A percentile compares a stretch with the other conserved stretches of the same genome.
Evolutionary conservation across 2,329 filamentous ascomycete genomes (phyloP).

Genomic region (Apiospora arundinis): DNA sequence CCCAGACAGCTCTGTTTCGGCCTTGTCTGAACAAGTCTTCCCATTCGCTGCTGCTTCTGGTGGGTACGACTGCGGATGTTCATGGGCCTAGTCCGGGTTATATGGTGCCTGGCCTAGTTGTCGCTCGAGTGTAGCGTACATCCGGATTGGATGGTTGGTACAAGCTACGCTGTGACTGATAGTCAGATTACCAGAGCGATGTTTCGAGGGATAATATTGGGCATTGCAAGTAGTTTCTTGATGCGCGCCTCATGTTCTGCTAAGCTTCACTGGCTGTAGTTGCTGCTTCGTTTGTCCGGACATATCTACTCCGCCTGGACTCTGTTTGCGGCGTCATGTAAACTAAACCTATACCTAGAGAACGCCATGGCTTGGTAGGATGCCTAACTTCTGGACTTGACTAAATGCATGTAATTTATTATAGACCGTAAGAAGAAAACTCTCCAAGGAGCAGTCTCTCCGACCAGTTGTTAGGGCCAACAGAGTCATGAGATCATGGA

Average conservation of each 20-base stretch:
- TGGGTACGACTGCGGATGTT: not conserved
- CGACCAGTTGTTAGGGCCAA: not conserved
- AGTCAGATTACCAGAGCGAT: not conserved
- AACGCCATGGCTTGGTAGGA: slow-evolving; percentile 8
- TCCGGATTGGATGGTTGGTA: not conserved
- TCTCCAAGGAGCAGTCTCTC: not conserved
- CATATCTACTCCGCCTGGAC: not conserved
- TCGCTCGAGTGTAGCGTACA: not conserved
- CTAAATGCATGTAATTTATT: not conserved
- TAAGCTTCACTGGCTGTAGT: not conserved
- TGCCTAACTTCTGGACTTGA: no score
- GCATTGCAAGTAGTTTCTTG: not conserved
- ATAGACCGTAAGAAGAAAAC: not conserved
- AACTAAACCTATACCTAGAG: not conserved
- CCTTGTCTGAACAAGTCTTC: not conserved
- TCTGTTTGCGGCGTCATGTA: not conserved
- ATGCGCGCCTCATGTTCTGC: not conserved
- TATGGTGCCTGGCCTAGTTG: not conserved
- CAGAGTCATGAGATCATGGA: slow-evolving; percentile 22
- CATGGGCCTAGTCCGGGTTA: not conserved
- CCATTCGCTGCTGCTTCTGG: not conserved
- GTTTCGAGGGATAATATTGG: not conserved
- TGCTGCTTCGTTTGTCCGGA: not conserved
- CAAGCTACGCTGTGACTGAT: not conserved
- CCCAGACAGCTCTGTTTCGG: not conserved